phyloP scores from a whole-genome alignment of 192 early-diverging fungal species.

The Podila horticola region DNA sequence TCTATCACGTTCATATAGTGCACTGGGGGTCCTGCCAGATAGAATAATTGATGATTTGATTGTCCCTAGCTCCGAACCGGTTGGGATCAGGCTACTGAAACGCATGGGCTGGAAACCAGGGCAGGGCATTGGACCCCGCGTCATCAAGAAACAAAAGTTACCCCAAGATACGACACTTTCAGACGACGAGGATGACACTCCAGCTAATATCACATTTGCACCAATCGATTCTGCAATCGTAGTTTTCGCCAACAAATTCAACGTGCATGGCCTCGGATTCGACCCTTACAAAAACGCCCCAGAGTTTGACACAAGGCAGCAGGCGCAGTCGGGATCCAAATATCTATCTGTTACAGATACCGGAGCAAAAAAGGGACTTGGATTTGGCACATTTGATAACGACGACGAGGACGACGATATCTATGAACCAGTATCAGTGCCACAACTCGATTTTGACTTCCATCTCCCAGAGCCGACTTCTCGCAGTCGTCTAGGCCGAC shows the following conservation, averaged over 20 bases:
- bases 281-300: constrained; percentile 73
- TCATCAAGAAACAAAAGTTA: constrained; percentile 50
- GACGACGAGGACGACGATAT: constrained; percentile 61
- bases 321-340: constrained; percentile 28
- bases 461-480: constrained; percentile 29
- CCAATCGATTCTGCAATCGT: constrained; percentile 69
- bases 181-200: constrained; percentile 59
- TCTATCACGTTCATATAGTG: constrained; percentile 8
- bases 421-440: constrained; percentile 37
- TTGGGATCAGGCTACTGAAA: constrained; percentile 71
- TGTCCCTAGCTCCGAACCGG: constrained; percentile 68
- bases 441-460: constrained; percentile 12
- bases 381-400: constrained; percentile 77
- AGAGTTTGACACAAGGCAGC: constrained; percentile 58
- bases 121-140: constrained; percentile 83
- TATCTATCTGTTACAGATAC: constrained; percentile 21
- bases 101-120: constrained; percentile 92
- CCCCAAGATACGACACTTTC: constrained; percentile 8
- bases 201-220: constrained; percentile 68
- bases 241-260: constrained; percentile 60
- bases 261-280: constrained; percentile 75
- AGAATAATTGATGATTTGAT: constrained; percentile 68
- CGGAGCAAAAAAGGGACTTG: constrained; percentile 52
- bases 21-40: constrained; percentile 55
- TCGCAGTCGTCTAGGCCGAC: constrained; percentile 21